A percentile compares a stretch with the other conserved stretches of the same genome.
These are phyloP conservation scores for Lyophyllum atratum DNA, from an alignment of 768 basidiomycete genomes.

Conservation along the genomic window DNA sequence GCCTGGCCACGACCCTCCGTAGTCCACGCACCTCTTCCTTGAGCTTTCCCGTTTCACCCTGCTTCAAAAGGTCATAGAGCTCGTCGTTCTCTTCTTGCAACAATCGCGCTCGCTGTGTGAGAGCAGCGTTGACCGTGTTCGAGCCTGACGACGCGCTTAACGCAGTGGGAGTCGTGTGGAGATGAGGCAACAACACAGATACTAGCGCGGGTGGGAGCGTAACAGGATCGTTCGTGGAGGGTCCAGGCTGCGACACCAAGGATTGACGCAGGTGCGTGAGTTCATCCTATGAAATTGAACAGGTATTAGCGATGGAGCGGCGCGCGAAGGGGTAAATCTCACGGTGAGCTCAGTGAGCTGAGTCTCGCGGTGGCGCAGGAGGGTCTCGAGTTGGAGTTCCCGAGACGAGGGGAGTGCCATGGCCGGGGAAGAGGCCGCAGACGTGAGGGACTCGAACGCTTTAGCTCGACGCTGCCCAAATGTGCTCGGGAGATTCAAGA, in stretches of 20 bases:
- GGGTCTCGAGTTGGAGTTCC: slow-evolving; percentile 80
- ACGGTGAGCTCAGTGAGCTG: slow-evolving; percentile 75
- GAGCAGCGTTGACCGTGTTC: slow-evolving; percentile 68
- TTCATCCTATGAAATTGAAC: slow-evolving; percentile 59
- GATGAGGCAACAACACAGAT: slow-evolving; percentile 68
- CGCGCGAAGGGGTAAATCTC: slow-evolving; percentile 31
- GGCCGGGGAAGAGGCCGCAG: slow-evolving; percentile 10
- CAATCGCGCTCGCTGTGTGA: slow-evolving; percentile 70
- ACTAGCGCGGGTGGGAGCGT: slow-evolving; percentile 72
- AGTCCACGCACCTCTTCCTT: slow-evolving; percentile 81
- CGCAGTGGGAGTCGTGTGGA: slow-evolving; percentile 44
- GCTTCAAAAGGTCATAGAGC: slow-evolving; percentile 72
- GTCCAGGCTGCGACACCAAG: slow-evolving; percentile 59
- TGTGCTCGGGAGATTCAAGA: slow-evolving; percentile 12
- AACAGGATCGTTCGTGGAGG: slow-evolving; percentile 61
- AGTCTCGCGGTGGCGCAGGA: slow-evolving; percentile 73
- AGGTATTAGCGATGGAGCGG: slow-evolving; percentile 6
- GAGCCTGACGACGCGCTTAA: slow-evolving; percentile 33
- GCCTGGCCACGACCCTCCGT: slow-evolving; percentile 62
- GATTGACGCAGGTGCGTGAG: slow-evolving; percentile 67
- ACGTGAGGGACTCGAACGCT: slow-evolving; percentile 6
- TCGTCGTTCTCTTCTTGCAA: slow-evolving; percentile 90
- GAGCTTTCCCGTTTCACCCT: slow-evolving; percentile 75
- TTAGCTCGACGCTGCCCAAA: slow-evolving; percentile 8
- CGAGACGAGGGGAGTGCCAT: slow-evolving; percentile 77